Evolutionary conservation across 768 basidiomycete species (phyloP), one percentile per base, ranked within the genome.

Genomic region (Boletellus ananas): DNA sequence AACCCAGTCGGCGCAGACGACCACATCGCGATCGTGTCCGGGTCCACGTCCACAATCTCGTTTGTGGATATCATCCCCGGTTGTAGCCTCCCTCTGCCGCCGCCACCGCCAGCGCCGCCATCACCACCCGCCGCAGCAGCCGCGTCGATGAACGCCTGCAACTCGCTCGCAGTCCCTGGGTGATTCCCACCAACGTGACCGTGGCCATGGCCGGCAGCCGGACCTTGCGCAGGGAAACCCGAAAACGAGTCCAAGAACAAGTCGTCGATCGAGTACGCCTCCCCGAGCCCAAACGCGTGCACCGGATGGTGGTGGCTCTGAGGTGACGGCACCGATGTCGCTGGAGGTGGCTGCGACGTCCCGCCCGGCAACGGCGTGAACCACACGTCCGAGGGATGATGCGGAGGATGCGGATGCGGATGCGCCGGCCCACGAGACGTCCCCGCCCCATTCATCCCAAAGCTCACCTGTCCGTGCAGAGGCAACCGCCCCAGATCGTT

Each of bases 1-100:
- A 82, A 83, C 17, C 76, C 75, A 12, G 74, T 73, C 13, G 82
- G 81, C 20, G 81, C 79, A 44, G 70, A 73, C 11, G 80, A 79
- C 84, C 83, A 86, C 78, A 84, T 80, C 13, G 73, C 71, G 56
- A 83, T 73, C 39, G 76, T 76, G 48, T 79, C 78, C 47, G 69
- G 66, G 55, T 83, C 76, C 62, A 76, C 66, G 31, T 52, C 50
- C 31, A 51, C 36, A 47, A 52, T 51, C 27, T 33, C 47, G 9
- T 43, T 38, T 14, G 43, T 3, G 11, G 37, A 34, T 36, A 54
- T 45, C 46, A 58, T 54, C 43, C 36, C 31, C 2, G 52, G 27
- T 11, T 35, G 48, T 6, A 42, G 4, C 7, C 37, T 2, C 17
- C 25, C 44, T 39, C 31, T 17, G 37, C 38, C 7, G 42, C 25